phyloP scores from a whole-genome alignment of 2,329 filamentous ascomycete species.

The Trichophyton verrucosum region DNA sequence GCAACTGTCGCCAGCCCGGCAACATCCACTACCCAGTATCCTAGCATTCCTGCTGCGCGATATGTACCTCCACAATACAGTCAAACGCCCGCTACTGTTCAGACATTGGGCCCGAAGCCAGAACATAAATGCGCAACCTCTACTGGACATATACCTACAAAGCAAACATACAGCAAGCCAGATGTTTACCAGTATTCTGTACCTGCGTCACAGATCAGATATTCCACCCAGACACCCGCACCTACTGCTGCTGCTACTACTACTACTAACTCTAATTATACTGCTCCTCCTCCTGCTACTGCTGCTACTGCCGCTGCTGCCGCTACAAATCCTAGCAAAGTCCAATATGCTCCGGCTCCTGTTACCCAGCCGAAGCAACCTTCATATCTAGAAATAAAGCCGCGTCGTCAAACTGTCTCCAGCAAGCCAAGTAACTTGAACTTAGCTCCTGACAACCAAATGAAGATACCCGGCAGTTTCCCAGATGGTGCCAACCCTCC shows the following conservation, averaged over 20 bases:
- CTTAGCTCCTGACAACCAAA: conserved; percentile 28
- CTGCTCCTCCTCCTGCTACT: neutral
- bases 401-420: conserved; percentile 10
- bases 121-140: conserved; percentile 24
- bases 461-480: conserved; percentile 19
- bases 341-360: conserved; percentile 18
- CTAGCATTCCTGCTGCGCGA: conserved; percentile 20
- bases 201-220: conserved; percentile 27
- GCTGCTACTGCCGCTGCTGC: neutral
- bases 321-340: neutral
- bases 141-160: conserved; percentile 15
- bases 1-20: neutral
- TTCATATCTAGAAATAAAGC: conserved; percentile 20
- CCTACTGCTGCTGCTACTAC: neutral
- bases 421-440: conserved; percentile 24
- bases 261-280: neutral
- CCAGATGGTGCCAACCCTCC: conserved; percentile 43
- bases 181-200: conserved; percentile 29
- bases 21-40: conserved; percentile 8
- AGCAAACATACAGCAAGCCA: conserved; percentile 22
- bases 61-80: conserved; percentile 18
- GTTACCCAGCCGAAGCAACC: conserved; percentile 11
- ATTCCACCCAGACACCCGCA: conserved; percentile 20
- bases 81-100: conserved; percentile 5
- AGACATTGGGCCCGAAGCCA: conserved; percentile 15